Evolutionary conservation across 192 early-diverging fungal genomes (phyloP).

Genomic region (Coemansia biformis): DNA sequence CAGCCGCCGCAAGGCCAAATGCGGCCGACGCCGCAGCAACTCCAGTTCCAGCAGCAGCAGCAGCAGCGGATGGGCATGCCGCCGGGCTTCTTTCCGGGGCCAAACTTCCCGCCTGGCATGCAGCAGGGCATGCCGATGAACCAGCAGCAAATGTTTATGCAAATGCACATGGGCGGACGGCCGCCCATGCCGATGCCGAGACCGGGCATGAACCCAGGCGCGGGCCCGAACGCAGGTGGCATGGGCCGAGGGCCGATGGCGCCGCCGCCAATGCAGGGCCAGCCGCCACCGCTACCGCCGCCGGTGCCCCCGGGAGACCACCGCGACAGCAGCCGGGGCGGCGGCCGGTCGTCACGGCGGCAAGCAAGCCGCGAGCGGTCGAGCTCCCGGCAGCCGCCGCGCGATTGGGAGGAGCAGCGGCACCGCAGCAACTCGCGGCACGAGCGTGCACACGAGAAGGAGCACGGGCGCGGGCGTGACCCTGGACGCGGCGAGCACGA

Average conservation of each 20-base stretch:
- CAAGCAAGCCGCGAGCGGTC: slow-evolving; percentile 24
- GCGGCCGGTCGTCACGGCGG: slow-evolving; percentile 22
- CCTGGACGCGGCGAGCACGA: slow-evolving; percentile 23
- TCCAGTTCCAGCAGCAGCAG: slow-evolving; percentile 26
- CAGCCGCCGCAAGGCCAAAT: slow-evolving; percentile 7
- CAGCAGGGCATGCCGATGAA: slow-evolving; percentile 44
- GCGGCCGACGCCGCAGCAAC: slow-evolving; percentile 26
- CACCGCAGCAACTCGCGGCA: slow-evolving; percentile 17
- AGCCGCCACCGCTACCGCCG: too few relatives aligned
- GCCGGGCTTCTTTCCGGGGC: slow-evolving; percentile 23
- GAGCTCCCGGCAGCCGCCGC: slow-evolving; percentile 18
- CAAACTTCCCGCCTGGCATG: slow-evolving; percentile 21
- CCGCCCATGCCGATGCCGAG: slow-evolving; percentile 24
- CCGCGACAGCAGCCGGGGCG: slow-evolving; percentile 29
- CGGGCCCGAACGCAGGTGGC: neutral
- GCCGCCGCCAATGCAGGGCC: slow-evolving; percentile 3
- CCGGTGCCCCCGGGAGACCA: slow-evolving; percentile 6
- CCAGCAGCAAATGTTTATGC: slow-evolving; percentile 37
- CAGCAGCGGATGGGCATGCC: slow-evolving; percentile 42
- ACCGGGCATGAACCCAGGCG: slow-evolving; percentile 9
- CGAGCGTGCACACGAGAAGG: slow-evolving; percentile 17
- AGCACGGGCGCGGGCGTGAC: slow-evolving; percentile 10
- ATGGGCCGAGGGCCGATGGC: slow-evolving; percentile 11
- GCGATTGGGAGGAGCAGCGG: slow-evolving; percentile 18
- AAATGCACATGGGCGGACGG: slow-evolving; percentile 37